Evolutionary conservation across 176 grass and related monocot species (phyloP).

Genomic region (Bolboschoenus planiculmis): DNA sequence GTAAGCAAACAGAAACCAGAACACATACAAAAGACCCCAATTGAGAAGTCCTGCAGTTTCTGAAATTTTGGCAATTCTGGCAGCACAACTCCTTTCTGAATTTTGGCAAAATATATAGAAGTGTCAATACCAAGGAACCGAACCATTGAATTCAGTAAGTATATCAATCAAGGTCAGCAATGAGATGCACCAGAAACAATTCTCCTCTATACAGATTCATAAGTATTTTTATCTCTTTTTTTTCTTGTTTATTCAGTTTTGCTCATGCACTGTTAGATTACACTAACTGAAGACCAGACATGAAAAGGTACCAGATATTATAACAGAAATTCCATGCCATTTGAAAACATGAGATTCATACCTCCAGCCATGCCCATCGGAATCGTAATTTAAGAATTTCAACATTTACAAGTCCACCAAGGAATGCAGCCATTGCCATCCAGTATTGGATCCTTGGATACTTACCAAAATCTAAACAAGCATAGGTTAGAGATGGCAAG

Average conservation of each 20-base stretch:
- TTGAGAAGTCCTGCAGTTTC: neutral
- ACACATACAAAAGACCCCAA: neutral
- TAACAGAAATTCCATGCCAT: neutral
- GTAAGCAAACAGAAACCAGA: neutral
- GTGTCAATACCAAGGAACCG: neutral
- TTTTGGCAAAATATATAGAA: neutral
- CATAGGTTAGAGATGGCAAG: neutral
- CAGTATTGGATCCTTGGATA: neutral
- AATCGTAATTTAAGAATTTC: neutral
- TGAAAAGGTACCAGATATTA: neutral
- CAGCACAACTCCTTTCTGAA: neutral
- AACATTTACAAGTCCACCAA: neutral
- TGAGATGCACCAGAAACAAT: neutral
- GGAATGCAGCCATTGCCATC: neutral
- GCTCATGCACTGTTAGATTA: neutral
- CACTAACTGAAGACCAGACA: neutral
- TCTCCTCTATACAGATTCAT: neutral
- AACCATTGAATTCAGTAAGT: neutral
- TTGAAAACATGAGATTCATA: neutral
- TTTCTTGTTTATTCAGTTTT: neutral
- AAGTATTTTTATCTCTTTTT: neutral
- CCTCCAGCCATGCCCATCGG: neutral
- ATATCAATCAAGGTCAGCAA: neutral
- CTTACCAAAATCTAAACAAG: neutral
- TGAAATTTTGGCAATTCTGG: neutral